Base-by-base conservation (phyloP, 306 rosid genomes). In the Inga oerstediana region DNA sequence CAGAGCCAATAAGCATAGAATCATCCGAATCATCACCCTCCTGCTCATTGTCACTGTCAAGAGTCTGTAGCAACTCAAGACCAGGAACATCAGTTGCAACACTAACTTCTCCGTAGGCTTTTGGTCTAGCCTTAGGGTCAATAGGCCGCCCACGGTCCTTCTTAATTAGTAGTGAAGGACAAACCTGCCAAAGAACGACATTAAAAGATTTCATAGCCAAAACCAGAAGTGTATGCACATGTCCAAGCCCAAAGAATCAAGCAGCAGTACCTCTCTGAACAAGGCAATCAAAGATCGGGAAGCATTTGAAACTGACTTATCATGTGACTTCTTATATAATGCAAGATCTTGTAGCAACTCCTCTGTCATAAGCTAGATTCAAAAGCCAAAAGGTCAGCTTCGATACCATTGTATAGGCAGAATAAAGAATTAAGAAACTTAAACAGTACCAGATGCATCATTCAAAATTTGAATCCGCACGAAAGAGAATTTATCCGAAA, bases 331-430 rank as follows among this genome's bases (percentile, higher is more conserved):
- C 94, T 95, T 95, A 84, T 95, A 93, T 46, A 95, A 80, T 7
- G 90, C 98, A 91, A 95, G 99, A 84, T 93, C 99, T 92, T 92
- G 98, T 81, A 95, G 90, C 84, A 91, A 86, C 66, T 95, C 98
- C 85, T 93, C 98, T 16, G 91, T 91, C 99, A 95, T 95, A 81
- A 95, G 84, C 98, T 93, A 78, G 77, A 84, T 82, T 52, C 79
- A 89, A 85, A 71, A 82, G 82, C 71, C 58, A 80, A 81, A 85
- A 65, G 72, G 80, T 77, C 77, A 88, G 73, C 64, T 52, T 27
- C 10, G 73, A 75, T 44, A 78, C 8, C 15, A 43, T 24, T 41
- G 27, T 17, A 39, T 70, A 84, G 66, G 66, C 64, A 32, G 64
- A 41, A 34, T 56, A 75, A 76, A 35, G 35, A 72, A 68, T 45